A percentile compares a stretch with the other conserved stretches of the same genome.
These are phyloP conservation scores for Lichtheimia corymbifera DNA, from an alignment of 371 early-diverging fungal genomes.

Conservation along the genomic window DNA sequence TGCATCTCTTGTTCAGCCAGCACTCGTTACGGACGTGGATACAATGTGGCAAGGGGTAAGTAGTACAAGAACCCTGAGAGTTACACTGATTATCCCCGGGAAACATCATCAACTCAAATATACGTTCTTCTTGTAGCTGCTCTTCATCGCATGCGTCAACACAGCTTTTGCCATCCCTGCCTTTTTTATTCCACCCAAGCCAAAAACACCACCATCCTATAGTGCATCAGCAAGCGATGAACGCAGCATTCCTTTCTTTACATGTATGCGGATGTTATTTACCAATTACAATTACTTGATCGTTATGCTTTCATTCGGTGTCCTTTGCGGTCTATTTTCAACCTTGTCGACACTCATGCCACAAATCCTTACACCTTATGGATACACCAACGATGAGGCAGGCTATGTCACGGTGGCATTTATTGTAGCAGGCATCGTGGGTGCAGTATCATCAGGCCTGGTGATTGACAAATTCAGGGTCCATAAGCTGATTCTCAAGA, in stretches of 20 bases:
- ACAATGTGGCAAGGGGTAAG: conserved; percentile 31
- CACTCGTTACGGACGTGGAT: conserved; percentile 26
- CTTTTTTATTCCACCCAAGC: conserved; percentile 52
- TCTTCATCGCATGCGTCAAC: conserved; percentile 42
- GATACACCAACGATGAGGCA: conserved; percentile 57
- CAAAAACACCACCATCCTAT: conserved; percentile 59
- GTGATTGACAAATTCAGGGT: conserved; percentile 52
- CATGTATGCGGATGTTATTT: conserved; percentile 45
- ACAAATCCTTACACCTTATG: conserved; percentile 63
- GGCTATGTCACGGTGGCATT: conserved; percentile 60
- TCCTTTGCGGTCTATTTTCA: conserved; percentile 65
- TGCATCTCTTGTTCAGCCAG: conserved; percentile 41
- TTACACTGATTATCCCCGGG: too few relatives aligned
- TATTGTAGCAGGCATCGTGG: conserved; percentile 56
- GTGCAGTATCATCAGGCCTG: conserved; percentile 43
- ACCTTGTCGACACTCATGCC: conserved; percentile 61
- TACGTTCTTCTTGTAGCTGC: conserved; percentile 23
- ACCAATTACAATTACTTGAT: conserved; percentile 60
- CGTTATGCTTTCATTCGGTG: conserved; percentile 56
- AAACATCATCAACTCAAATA: too few relatives aligned
- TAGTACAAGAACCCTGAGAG: not conserved
- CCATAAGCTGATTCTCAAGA: conserved; percentile 42
- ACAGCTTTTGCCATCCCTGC: conserved; percentile 48
- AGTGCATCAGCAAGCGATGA: conserved; percentile 34
- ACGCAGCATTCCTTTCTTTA: conserved; percentile 36